Conservation (phyloP, 495 filamentous ascomycete genomes). For the Hyaloscypha bicolor region DNA sequence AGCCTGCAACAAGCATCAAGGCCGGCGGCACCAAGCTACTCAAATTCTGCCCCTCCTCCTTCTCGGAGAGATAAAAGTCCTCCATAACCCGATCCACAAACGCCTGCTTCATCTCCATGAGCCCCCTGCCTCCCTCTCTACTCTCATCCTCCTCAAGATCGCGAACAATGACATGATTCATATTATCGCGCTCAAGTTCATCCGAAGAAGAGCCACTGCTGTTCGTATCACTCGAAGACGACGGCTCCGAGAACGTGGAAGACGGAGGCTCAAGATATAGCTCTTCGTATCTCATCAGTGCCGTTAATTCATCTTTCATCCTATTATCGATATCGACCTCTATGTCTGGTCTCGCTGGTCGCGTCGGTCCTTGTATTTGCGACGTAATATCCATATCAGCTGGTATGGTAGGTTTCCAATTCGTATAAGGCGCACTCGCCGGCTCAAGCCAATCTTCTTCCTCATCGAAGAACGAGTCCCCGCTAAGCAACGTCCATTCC, state of each 20-base stretch:
- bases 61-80: not conserved
- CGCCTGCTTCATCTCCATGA: slow-evolving; percentile 4
- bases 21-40: not conserved
- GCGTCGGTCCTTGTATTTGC: not conserved
- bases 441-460: not conserved
- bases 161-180: not conserved
- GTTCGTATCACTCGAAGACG: not conserved
- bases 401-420: not conserved
- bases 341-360: no score
- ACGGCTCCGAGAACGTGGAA: not conserved
- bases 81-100: not conserved
- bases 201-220: not conserved
- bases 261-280: not conserved
- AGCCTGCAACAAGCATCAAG: not conserved
- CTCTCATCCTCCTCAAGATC: not conserved
- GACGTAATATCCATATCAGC: not conserved
- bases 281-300: not conserved
- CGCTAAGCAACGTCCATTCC: not conserved
- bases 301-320: not conserved
- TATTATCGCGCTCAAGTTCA: not conserved
- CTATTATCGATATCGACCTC: not conserved
- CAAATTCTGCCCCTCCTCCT: not conserved
- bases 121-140: not conserved
- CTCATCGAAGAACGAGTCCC: not conserved
- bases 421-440: not conserved